phyloP scores from a whole-genome alignment of 1,139 yeast species.

The Blastobotrys buckinghamii region DNA sequence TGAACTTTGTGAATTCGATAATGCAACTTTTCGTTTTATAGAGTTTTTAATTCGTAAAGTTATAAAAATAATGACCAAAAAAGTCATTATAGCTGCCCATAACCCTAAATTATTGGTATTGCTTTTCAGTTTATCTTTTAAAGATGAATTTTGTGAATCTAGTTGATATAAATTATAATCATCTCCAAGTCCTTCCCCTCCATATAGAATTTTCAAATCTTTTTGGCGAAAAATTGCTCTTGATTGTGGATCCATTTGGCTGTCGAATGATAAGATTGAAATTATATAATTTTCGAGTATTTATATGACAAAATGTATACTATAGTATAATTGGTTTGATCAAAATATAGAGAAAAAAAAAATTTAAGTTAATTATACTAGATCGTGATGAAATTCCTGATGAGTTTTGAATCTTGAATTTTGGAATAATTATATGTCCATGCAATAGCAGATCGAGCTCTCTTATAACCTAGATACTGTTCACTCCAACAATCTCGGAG shows the following conservation, averaged over 20 bases:
- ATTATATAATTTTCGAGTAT: too few relatives aligned
- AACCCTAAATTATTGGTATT: neutral
- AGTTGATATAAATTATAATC: conserved; percentile 2
- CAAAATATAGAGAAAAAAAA: neutral
- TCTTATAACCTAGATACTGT: too few relatives aligned
- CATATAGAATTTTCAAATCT: conserved; percentile 6
- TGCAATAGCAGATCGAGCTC: too few relatives aligned
- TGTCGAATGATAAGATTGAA: too few relatives aligned
- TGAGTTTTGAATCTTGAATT: too few relatives aligned
- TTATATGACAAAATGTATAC: too few relatives aligned
- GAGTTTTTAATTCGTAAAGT: neutral
- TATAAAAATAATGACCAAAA: neutral
- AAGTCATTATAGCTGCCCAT: neutral
- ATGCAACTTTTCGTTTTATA: neutral
- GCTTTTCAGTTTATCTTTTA: neutral
- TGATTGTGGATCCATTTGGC: conserved; percentile 9
- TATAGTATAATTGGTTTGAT: too few relatives aligned
- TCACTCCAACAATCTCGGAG: too few relatives aligned
- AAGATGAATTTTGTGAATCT: neutral
- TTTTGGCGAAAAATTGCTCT: conserved; percentile 8
- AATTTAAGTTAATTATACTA: too few relatives aligned
- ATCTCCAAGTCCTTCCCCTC: conserved; percentile 7
- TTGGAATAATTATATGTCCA: too few relatives aligned
- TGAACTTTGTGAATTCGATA: neutral
- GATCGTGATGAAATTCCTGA: too few relatives aligned